phyloP scores from a whole-genome alignment of 1,284 basidiomycete genomes.

The Entoloma clypeatum region DNA sequence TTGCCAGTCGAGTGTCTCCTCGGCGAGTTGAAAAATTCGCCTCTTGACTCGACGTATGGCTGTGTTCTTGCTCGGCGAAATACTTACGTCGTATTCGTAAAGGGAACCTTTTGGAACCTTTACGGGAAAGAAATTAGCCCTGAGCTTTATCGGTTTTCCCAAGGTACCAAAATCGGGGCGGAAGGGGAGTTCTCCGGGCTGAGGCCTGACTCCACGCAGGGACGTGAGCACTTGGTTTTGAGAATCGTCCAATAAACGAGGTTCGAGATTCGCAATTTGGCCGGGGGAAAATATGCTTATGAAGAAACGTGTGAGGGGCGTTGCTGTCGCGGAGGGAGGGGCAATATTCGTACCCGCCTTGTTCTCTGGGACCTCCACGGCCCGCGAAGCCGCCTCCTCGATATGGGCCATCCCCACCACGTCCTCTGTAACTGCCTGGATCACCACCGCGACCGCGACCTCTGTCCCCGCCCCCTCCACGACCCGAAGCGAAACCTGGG shows the following conservation, averaged over 20 bases:
- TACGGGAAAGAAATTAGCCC: slow-evolving; percentile 75
- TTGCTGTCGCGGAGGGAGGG: slow-evolving; percentile 4
- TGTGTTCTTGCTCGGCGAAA: slow-evolving; percentile 50
- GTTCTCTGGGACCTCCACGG: no score
- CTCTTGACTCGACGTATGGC: slow-evolving; percentile 55
- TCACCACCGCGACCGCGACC: slow-evolving; percentile 19
- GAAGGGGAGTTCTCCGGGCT: slow-evolving; percentile 52
- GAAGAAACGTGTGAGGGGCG: slow-evolving; percentile 14
- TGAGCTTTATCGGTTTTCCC: slow-evolving; percentile 58
- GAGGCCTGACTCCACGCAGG: slow-evolving; percentile 41
- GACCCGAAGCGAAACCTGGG: slow-evolving; percentile 23
- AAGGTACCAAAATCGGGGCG: slow-evolving; percentile 65
- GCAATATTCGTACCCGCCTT: slow-evolving; percentile 44
- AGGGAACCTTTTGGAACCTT: slow-evolving; percentile 56
- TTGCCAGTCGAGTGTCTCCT: slow-evolving; percentile 53
- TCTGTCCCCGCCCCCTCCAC: slow-evolving; percentile 19
- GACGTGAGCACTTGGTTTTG: slow-evolving; percentile 54
- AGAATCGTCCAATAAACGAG: slow-evolving; percentile 52
- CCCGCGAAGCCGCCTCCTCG: no score
- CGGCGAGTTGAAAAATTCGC: slow-evolving; percentile 70
- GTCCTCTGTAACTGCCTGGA: slow-evolving; percentile 24
- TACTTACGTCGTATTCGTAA: slow-evolving; percentile 66
- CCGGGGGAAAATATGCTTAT: slow-evolving; percentile 56
- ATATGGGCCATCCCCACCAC: slow-evolving; percentile 29
- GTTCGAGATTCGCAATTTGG: slow-evolving; percentile 50